Base-by-base conservation (phyloP, 1,139 yeast genomes). In the Geotrichum australiense region DNA sequence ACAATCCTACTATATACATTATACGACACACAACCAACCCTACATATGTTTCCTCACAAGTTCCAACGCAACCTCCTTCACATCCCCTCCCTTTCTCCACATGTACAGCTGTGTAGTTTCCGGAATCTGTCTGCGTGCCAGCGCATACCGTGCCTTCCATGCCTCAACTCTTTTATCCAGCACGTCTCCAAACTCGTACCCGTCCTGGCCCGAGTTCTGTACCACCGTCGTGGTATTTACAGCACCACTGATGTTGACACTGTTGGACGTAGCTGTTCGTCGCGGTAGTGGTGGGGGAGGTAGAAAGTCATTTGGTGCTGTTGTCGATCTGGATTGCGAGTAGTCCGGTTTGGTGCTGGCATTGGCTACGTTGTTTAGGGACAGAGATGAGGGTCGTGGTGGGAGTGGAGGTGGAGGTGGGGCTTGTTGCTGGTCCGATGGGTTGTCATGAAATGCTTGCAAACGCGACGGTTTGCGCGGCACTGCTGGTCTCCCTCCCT, bases 131-230 rank as follows among this genome's bases (percentile, higher is more conserved):
- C 52, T 50, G 3, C 62, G 55, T 3, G 72, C 70, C 2, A 53
- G 53, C 7, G 49, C 49, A 3, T 70, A 62, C 27, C 76, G 61
- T 30, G 51, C 49, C 41, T 63, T 64, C 76, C 76, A 71, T 21
- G 54, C 50, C 21, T 69, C 73, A 10, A 64, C 61, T 34, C 62
- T 65, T 42, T 62, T 66, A 47, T 70, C 74, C 22, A 62, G 42
- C 4, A 48, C 35, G n/a, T 54, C 53, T 15, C 47, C 25, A 33
- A 43, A 50, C 26, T 51, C 53, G 24, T 55, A 60, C 38, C 51
- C 56, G 30, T 57, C 58, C 44, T 53, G 62, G 6, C 53, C 49
- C 23, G 61, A 58, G 27, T 54, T 49, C 45, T 51, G 48, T 15
- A 52, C 50, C 25, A 41, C 41, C 12, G 43, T 47, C 29, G 18